These are phyloP conservation scores for Podosphaera xanthii DNA, from an alignment of 2,329 filamentous ascomycete species.

Conservation along the genomic window DNA sequence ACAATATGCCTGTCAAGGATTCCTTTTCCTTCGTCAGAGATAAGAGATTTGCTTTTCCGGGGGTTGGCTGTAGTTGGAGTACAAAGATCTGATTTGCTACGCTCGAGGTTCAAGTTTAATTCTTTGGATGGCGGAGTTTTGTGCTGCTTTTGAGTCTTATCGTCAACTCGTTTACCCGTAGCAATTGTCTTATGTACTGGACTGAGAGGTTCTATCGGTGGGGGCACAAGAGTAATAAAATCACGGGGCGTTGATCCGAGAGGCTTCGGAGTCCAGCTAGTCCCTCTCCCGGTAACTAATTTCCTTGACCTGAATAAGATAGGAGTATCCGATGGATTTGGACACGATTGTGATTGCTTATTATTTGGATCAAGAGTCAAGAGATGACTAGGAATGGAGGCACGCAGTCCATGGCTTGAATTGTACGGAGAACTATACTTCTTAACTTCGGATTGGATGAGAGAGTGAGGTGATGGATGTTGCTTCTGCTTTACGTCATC, in stretches of 20 bases:
- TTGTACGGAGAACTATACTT: constrained; percentile 17
- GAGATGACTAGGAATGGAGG: too few relatives aligned
- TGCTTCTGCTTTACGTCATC: too few relatives aligned
- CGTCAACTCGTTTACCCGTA: constrained; percentile 1
- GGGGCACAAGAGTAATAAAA: constrained; percentile 24
- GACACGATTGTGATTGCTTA: not conserved
- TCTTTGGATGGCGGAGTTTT: constrained; percentile 1
- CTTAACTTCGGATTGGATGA: not conserved
- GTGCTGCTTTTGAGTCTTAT: constrained; percentile 5
- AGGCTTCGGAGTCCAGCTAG: constrained; percentile 33
- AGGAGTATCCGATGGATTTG: constrained; percentile 10
- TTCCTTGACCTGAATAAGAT: constrained; percentile 4
- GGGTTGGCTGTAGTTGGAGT: not conserved
- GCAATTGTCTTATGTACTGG: constrained; percentile 23
- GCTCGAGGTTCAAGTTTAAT: not conserved
- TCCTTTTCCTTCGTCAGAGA: not conserved
- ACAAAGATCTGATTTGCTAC: not conserved
- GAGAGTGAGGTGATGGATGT: too few relatives aligned
- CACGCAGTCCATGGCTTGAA: constrained; percentile 5
- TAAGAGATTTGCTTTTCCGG: not conserved
- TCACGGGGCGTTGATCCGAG: constrained; percentile 33
- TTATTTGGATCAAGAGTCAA: not conserved
- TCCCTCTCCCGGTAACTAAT: constrained; percentile 21
- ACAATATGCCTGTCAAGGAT: constrained; percentile 15
- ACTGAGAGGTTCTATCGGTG: constrained; percentile 34